These are phyloP conservation scores for Rauvolfia tetraphylla DNA, from an alignment of 257 asterid species.

Conservation along the genomic window DNA sequence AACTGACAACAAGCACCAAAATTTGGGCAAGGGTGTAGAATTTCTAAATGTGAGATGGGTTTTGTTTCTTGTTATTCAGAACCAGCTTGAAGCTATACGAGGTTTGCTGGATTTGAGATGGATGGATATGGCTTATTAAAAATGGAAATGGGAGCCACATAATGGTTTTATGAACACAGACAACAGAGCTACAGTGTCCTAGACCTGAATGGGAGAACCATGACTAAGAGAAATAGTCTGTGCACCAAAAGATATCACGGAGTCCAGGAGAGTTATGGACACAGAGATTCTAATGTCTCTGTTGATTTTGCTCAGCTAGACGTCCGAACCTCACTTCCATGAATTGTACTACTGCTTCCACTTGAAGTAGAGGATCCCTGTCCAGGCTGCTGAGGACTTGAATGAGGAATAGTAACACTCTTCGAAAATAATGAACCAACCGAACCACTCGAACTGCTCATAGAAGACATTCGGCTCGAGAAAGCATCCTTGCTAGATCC, in stretches of 20 bases:
- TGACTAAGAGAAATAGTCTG: constrained; percentile 31
- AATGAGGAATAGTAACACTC: constrained; percentile 12
- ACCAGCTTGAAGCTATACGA: constrained; percentile 33
- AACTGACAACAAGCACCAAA: constrained; percentile 43
- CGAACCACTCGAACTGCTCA: constrained; percentile 24
- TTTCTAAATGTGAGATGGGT: constrained; percentile 23
- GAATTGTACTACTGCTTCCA: constrained; percentile 26
- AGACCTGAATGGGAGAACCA: constrained; percentile 33
- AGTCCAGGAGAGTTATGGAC: constrained; percentile 23
- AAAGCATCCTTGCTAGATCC: constrained; percentile 30
- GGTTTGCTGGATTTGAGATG: constrained; percentile 23
- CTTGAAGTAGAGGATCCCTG: constrained; percentile 20
- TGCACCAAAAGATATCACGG: constrained; percentile 38
- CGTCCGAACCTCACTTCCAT: constrained; percentile 46
- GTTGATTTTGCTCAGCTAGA: constrained; percentile 44
- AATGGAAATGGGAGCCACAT: constrained; percentile 38
- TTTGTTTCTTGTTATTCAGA: constrained; percentile 30
- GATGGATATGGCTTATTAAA: constrained; percentile 36
- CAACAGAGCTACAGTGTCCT: constrained; percentile 36
- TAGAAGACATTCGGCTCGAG: constrained; percentile 31
- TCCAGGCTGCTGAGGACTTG: constrained; percentile 20
- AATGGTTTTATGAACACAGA: constrained; percentile 47
- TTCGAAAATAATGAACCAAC: constrained; percentile 26
- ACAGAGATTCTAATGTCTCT: constrained; percentile 18
- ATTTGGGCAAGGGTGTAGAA: constrained; percentile 30